phyloP scores from a whole-genome alignment of 2,329 filamentous ascomycete species.

The Aspergillus hortae region DNA sequence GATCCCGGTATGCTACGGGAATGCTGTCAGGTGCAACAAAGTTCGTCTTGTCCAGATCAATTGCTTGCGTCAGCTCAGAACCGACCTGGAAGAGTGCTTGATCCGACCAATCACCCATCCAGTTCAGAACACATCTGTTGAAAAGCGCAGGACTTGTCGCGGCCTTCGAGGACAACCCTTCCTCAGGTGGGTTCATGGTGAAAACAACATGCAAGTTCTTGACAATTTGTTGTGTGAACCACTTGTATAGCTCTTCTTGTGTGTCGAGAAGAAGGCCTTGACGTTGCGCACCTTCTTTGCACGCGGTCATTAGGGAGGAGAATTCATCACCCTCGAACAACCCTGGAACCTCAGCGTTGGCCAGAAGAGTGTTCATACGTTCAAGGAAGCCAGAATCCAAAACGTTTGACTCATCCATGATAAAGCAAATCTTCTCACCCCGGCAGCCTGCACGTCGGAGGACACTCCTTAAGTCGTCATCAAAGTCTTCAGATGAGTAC shows the following conservation, averaged over 20 bases:
- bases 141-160: conserved; percentile 97
- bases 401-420: conserved; percentile 99
- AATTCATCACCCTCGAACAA: conserved; percentile 99
- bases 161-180: conserved; percentile 90
- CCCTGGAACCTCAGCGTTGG: conserved; percentile 98
- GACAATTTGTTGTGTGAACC: conserved; percentile 99
- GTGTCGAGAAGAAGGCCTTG: conserved; percentile 94
- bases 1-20: conserved; percentile 83
- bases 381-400: conserved; percentile 98
- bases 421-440: conserved; percentile 99
- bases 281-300: conserved; percentile 95
- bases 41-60: conserved; percentile 85
- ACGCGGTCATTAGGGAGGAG: conserved; percentile 97
- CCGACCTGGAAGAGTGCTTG: conserved; percentile 98
- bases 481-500: conserved; percentile 97
- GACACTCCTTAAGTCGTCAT: conserved; percentile 93
- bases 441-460: conserved; percentile 92
- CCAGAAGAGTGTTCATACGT: conserved; percentile 97
- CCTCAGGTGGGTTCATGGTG: conserved; percentile 98
- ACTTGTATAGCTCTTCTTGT: conserved; percentile 99
- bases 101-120: conserved; percentile 99
- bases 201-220: conserved; percentile 99
- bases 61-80: conserved; percentile 90
- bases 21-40: conserved; percentile 87
- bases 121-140: conserved; percentile 99